phyloP scores from a whole-genome alignment of 2,329 filamentous ascomycete species.

The Colletotrichum limetticola region DNA sequence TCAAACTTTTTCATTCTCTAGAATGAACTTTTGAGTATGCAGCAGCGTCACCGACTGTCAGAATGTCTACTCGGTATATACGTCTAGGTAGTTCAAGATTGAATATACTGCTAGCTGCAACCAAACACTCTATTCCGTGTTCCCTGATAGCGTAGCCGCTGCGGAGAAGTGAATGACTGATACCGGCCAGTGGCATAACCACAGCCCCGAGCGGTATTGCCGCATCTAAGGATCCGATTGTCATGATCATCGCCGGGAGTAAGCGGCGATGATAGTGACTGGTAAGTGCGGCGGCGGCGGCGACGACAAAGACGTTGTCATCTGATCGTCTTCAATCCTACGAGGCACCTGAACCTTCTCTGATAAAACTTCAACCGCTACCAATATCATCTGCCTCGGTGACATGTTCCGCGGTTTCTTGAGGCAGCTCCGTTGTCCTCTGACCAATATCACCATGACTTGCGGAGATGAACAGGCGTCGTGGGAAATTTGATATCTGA shows the following conservation, averaged over 20 bases:
- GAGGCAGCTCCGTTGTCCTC: neutral
- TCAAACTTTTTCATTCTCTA: neutral
- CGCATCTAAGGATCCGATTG: neutral
- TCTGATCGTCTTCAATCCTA: neutral
- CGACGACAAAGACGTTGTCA: neutral
- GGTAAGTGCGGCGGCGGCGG: too few species aligned
- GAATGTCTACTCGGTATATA: slow-evolving; percentile 21
- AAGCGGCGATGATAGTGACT: neutral
- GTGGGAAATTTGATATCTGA: neutral
- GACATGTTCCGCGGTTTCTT: neutral
- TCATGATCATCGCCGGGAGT: neutral
- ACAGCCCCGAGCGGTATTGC: neutral
- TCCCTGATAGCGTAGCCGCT: neutral
- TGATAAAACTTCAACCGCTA: neutral
- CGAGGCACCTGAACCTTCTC: neutral
- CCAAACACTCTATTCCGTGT: neutral
- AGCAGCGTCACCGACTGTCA: slow-evolving; percentile 9
- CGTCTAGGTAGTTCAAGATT: slow-evolving; percentile 17
- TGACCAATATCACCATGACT: neutral
- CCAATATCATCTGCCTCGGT: neutral
- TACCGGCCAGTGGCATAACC: neutral
- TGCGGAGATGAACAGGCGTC: neutral
- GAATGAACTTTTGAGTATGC: slow-evolving; percentile 7
- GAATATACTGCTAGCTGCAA: slow-evolving; percentile 29
- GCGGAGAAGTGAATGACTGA: neutral